phyloP scores from a whole-genome alignment of 1,284 basidiomycete genomes.

The Kwoniella shivajii region DNA sequence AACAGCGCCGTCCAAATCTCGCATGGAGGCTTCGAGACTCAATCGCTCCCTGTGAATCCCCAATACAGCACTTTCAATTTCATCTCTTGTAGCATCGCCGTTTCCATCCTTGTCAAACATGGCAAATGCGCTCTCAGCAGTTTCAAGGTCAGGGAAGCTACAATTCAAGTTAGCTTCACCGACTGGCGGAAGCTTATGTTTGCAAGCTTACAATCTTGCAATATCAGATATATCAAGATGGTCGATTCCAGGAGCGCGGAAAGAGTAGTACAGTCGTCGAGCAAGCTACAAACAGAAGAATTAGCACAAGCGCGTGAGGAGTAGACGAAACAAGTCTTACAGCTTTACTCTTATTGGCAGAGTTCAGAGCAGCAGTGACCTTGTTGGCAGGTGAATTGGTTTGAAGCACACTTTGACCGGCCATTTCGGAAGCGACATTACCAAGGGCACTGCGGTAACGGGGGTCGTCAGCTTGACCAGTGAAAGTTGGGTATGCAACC shows the following conservation, averaged over 20 bases:
- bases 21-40: constrained; percentile 82
- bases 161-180: neutral
- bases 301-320: too few species aligned
- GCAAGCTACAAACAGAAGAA: constrained; percentile 64
- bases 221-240: constrained; percentile 71
- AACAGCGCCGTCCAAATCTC: constrained; percentile 86
- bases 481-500: neutral
- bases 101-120: constrained; percentile 85
- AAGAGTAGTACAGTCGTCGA: constrained; percentile 84
- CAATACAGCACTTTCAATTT: constrained; percentile 75
- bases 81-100: constrained; percentile 74
- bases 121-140: constrained; percentile 66
- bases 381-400: constrained; percentile 83
- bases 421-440: constrained; percentile 61
- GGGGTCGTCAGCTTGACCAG: constrained; percentile 4
- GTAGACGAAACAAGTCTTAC: too few species aligned
- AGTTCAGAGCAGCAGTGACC: constrained; percentile 75
- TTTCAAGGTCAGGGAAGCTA: constrained; percentile 66
- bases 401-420: constrained; percentile 72
- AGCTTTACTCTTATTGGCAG: constrained; percentile 78
- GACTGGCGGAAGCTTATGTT: neutral
- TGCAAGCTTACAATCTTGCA: constrained; percentile 58
- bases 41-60: constrained; percentile 83
- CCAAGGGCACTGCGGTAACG: constrained; percentile 61
- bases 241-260: constrained; percentile 66